These are phyloP conservation scores for Talinum fruticosum DNA, from an alignment of 148 eudicot species.

Conservation along the genomic window DNA sequence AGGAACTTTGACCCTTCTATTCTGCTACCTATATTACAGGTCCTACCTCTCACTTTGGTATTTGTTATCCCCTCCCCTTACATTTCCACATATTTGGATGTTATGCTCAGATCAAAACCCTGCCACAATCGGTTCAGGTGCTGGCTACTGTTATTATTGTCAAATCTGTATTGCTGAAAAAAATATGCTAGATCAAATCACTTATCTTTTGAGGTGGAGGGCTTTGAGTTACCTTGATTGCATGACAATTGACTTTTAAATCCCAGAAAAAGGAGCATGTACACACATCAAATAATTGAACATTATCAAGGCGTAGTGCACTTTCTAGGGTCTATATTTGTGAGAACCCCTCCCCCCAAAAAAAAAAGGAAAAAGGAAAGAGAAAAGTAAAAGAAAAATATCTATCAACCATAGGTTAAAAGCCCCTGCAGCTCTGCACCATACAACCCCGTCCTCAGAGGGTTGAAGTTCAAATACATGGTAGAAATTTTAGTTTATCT, in stretches of 20 bases:
- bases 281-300: background rate
- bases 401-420: background rate
- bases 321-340: background rate
- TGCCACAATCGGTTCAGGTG: background rate
- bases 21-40: slow-evolving; percentile 92
- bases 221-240: background rate
- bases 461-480: background rate
- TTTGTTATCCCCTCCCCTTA: background rate
- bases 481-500: background rate
- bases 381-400: too few species aligned
- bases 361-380: background rate
- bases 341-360: background rate
- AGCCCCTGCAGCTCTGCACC: too few species aligned
- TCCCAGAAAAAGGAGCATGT: background rate
- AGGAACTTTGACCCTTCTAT: slow-evolving; percentile 78
- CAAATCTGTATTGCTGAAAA: background rate
- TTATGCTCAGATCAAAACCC: background rate
- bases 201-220: background rate
- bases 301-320: background rate
- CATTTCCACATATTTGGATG: background rate
- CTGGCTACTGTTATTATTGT: background rate
- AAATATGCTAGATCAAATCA: background rate
- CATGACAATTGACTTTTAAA: background rate
- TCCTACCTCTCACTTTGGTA: slow-evolving; percentile 8
- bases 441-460: background rate